Base-by-base conservation (phyloP, 129 eudicot genomes). In the Centrapalus pauciflorus region DNA sequence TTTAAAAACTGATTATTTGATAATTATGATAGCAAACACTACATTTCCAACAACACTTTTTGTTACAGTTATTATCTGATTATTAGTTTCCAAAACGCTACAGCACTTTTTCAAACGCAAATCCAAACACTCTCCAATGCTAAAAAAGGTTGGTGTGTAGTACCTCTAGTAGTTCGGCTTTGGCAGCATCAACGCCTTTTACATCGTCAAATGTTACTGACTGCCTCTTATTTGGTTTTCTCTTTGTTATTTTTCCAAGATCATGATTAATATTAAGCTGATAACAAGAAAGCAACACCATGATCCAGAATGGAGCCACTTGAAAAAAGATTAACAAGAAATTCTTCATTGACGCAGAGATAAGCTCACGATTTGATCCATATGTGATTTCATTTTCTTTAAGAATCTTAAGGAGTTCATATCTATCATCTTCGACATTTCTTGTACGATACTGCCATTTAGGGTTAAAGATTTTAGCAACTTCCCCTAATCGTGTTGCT, bases 111-210 rank as follows among this genome's bases (percentile, higher is more conserved):
- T n/a, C n/a, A n/a, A n/a, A n/a, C n/a, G n/a, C n/a, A n/a, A n/a
- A n/a, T n/a, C n/a, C n/a, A n/a, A n/a, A n/a, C n/a, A n/a, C n/a
- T n/a, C n/a, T n/a, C n/a, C n/a, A 7, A 58, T 29, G 26, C 23
- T 19, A 54, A 13, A 33, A 29, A 12, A 24, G 62, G 4, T 6
- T 4, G 37, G 43, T 11, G n/a, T 4, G 7, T 3, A 25, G 25
- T 46, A 71, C 77, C 77, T 77, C 82, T 40, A 77, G 13, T 17
- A 77, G 82, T 46, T 77, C 82, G 20, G 69, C 32, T 66, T 71
- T 77, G 26, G 82, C 82, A 64, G 67, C 73, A 57, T 77, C 82
- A 45, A 71, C 77, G n/a, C 77, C 82, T 28, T 77, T 72, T 16
- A 77, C 82, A 64, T 77, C 82, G 56, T 77, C 73, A 5, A 77